phyloP scores from a whole-genome alignment of 2,329 filamentous ascomycete species.

The Gliomastix tumulicola region DNA sequence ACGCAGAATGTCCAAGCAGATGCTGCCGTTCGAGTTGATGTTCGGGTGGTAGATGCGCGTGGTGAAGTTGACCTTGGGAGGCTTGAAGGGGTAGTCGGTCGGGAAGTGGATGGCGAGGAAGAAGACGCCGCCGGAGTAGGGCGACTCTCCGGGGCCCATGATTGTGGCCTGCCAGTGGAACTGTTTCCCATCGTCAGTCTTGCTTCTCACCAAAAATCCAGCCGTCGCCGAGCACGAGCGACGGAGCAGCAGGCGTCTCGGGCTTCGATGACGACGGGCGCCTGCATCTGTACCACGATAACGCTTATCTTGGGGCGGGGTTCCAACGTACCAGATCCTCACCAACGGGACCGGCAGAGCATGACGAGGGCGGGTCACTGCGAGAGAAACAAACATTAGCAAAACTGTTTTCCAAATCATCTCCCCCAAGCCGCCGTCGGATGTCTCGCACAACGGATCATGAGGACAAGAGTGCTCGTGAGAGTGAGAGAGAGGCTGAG shows the following conservation, averaged over 20 bases:
- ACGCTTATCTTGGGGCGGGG: conserved; percentile 7
- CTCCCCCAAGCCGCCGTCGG: too few species aligned
- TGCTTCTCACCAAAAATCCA: too few species aligned
- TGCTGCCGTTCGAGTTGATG: conserved; percentile 99
- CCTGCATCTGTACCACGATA: too few species aligned
- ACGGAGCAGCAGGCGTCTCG: too few species aligned
- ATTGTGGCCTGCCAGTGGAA: conserved; percentile 99
- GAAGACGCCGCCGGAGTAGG: conserved; percentile 97
- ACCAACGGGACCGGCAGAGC: conserved; percentile 93
- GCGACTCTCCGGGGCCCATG: conserved; percentile 97
- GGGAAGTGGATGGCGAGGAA: conserved; percentile 99
- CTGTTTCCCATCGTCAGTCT: too few species aligned
- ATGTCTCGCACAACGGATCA: too few species aligned
- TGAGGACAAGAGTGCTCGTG: too few species aligned
- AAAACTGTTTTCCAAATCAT: too few species aligned
- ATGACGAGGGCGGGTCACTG: conserved; percentile 97
- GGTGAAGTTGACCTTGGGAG: conserved; percentile 99
- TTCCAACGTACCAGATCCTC: conserved; percentile 83
- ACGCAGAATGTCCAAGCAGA: conserved; percentile 95
- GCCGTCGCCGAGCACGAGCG: too few species aligned
- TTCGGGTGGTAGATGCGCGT: conserved; percentile 99
- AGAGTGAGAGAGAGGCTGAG: too few species aligned
- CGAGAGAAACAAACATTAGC: conserved; percentile 6
- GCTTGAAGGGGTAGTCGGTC: conserved; percentile 99
- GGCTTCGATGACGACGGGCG: too few species aligned